These are phyloP conservation scores for Hypoxylon crocopeplum DNA, from an alignment of 495 filamentous ascomycete genomes.

Conservation along the genomic window DNA sequence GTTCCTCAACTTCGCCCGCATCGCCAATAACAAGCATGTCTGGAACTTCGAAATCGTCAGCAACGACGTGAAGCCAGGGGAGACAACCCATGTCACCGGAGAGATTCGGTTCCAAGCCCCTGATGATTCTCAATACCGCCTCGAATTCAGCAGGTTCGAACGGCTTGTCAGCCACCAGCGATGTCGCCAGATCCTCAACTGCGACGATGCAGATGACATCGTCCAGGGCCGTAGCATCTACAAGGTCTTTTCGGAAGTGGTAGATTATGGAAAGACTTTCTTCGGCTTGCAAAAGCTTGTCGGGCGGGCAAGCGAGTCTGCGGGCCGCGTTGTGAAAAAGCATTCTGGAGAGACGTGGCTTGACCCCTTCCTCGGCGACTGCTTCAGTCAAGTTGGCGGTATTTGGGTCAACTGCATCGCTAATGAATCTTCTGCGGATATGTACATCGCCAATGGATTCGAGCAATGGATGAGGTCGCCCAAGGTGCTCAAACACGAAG, in stretches of 20 bases:
- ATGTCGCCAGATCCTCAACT: slow-evolving; percentile 31
- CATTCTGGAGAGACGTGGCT: slow-evolving; percentile 38
- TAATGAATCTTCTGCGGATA: slow-evolving; percentile 42
- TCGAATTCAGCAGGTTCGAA: slow-evolving; percentile 50
- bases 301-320: slow-evolving; percentile 47
- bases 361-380: slow-evolving; percentile 24
- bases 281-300: slow-evolving; percentile 54
- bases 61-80: background rate
- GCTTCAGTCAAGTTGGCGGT: slow-evolving; percentile 58
- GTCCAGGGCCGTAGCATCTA: slow-evolving; percentile 51
- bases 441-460: slow-evolving; percentile 55
- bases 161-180: slow-evolving; percentile 48
- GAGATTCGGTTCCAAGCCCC: slow-evolving; percentile 34
- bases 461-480: slow-evolving; percentile 55
- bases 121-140: slow-evolving; percentile 26
- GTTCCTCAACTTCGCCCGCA: slow-evolving; percentile 7
- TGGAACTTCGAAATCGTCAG: slow-evolving; percentile 11
- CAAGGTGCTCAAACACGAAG: slow-evolving; percentile 12
- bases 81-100: slow-evolving; percentile 22
- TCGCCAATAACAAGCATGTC: background rate
- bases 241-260: slow-evolving; percentile 24
- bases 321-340: slow-evolving; percentile 49
- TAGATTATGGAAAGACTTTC: slow-evolving; percentile 39
- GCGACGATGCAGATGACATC: slow-evolving; percentile 41
- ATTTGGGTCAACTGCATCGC: slow-evolving; percentile 61